These are phyloP conservation scores for Aspergillus pseudoglaucus DNA, from an alignment of 2,329 filamentous ascomycete genomes.

Conservation along the genomic window DNA sequence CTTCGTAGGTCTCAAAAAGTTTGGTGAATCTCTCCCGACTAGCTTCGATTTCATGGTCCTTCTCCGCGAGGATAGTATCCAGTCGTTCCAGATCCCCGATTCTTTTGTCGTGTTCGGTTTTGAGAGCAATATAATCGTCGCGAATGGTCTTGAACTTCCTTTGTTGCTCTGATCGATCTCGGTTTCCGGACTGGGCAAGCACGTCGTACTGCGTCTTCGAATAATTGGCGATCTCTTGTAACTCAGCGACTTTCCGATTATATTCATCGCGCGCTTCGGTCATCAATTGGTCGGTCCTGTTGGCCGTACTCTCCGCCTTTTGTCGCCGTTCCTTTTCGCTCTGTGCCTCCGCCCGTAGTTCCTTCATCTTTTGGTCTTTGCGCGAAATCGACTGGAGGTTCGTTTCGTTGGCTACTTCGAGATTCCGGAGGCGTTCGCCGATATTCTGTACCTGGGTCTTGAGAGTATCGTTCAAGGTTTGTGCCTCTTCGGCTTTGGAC, in stretches of 20 bases:
- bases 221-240: slow-evolving; percentile 34
- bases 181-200: slow-evolving; percentile 32
- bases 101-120: slow-evolving; percentile 31
- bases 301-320: slow-evolving; percentile 35
- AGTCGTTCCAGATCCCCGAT: slow-evolving; percentile 33
- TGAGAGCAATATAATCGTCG: slow-evolving; percentile 28
- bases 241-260: slow-evolving; percentile 32
- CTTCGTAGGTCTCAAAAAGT: slow-evolving; percentile 33
- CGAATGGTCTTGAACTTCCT: slow-evolving; percentile 33
- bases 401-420: slow-evolving; percentile 42
- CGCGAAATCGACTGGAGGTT: slow-evolving; percentile 41
- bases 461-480: slow-evolving; percentile 41
- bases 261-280: slow-evolving; percentile 35
- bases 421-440: slow-evolving; percentile 40
- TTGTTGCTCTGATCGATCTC: slow-evolving; percentile 36
- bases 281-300: slow-evolving; percentile 31
- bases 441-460: slow-evolving; percentile 41
- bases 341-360: slow-evolving; percentile 37
- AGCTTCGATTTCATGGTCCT: slow-evolving; percentile 38
- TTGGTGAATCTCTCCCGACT: slow-evolving; percentile 36
- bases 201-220: slow-evolving; percentile 39
- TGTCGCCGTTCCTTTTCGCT: slow-evolving; percentile 36
- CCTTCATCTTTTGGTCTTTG: slow-evolving; percentile 44
- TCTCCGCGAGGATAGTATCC: slow-evolving; percentile 41
- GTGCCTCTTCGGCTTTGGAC: slow-evolving; percentile 41